Evolutionary conservation across 2,329 filamentous ascomycete species (phyloP).

Genomic region (Fusarium pseudocircinatum): DNA sequence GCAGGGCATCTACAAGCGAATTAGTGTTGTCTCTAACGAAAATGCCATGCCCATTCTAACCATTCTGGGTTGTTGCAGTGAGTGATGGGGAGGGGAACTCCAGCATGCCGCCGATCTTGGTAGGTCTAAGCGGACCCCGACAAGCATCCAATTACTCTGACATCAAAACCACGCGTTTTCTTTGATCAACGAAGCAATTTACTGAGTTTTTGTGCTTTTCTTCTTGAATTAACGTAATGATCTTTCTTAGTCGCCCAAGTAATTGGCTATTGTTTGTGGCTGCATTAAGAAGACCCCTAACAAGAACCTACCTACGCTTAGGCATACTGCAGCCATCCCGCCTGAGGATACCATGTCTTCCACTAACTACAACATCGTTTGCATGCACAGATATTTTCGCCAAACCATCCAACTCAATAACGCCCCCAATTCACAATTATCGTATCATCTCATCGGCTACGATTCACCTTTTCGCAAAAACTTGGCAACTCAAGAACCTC

Average conservation of each 20-base stretch:
- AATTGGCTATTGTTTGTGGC: not conserved
- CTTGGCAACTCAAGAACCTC: not conserved
- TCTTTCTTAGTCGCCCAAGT: not conserved
- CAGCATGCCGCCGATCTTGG: not conserved
- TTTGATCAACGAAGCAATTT: not conserved
- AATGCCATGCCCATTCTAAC: not conserved
- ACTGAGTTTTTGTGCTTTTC: no score
- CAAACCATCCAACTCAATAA: not conserved
- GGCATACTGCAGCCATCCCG: not conserved
- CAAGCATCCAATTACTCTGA: not conserved
- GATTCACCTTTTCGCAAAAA: not conserved
- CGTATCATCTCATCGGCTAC: not conserved
- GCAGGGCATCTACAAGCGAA: not conserved
- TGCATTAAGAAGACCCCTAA: not conserved
- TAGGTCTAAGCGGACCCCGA: conserved; percentile 1
- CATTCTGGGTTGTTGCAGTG: not conserved
- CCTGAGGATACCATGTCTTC: not conserved
- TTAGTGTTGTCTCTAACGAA: not conserved
- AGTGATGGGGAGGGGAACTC: not conserved
- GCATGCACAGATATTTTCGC: not conserved
- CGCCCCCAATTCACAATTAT: not conserved
- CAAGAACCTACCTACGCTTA: not conserved
- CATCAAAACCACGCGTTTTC: not conserved
- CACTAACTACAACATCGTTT: not conserved
- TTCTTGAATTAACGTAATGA: no score